phyloP scores from a whole-genome alignment of 805 yeast species.

The Candida sonorensis region DNA sequence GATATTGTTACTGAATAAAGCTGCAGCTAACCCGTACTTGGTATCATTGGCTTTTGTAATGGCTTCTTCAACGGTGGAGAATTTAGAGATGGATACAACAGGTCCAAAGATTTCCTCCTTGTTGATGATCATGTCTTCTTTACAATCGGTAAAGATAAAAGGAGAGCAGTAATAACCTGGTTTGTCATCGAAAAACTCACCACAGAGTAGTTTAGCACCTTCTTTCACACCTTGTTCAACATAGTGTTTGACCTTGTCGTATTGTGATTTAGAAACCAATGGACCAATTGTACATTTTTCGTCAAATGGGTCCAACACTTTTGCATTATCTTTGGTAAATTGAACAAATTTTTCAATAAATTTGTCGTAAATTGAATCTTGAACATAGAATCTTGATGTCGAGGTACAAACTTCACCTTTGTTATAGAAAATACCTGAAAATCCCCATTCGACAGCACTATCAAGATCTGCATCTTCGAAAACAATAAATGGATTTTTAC shows the following conservation, averaged over 20 bases:
- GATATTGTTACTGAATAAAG: conserved; percentile 59
- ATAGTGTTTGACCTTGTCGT: conserved; percentile 58
- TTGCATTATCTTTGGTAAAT: conserved; percentile 34
- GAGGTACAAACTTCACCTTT: conserved; percentile 44
- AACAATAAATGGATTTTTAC: conserved; percentile 48
- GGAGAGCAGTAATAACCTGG: conserved; percentile 69
- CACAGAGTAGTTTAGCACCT: conserved; percentile 68
- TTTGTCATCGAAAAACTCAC: conserved; percentile 42
- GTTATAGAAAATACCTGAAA: conserved; percentile 38
- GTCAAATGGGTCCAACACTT: conserved; percentile 65
- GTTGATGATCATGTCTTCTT: conserved; percentile 55
- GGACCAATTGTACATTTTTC: conserved; percentile 66
- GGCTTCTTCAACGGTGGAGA: conserved; percentile 58
- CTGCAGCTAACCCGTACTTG: conserved; percentile 73
- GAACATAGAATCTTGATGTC: conserved; percentile 39
- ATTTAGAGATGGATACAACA: conserved; percentile 63
- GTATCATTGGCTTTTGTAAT: conserved; percentile 60
- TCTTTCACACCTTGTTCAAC: conserved; percentile 60
- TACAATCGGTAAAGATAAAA: conserved; percentile 64
- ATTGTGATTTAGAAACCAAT: conserved; percentile 60
- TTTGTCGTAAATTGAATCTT: conserved; percentile 35
- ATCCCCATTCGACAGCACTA: conserved; percentile 46
- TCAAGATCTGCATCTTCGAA: conserved; percentile 49
- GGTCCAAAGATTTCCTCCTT: conserved; percentile 80
- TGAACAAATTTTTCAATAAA: conserved; percentile 33